Evolutionary conservation across 768 basidiomycete species (phyloP), one percentile per base, ranked within the genome.

Genomic region (Amyloporia xantha): DNA sequence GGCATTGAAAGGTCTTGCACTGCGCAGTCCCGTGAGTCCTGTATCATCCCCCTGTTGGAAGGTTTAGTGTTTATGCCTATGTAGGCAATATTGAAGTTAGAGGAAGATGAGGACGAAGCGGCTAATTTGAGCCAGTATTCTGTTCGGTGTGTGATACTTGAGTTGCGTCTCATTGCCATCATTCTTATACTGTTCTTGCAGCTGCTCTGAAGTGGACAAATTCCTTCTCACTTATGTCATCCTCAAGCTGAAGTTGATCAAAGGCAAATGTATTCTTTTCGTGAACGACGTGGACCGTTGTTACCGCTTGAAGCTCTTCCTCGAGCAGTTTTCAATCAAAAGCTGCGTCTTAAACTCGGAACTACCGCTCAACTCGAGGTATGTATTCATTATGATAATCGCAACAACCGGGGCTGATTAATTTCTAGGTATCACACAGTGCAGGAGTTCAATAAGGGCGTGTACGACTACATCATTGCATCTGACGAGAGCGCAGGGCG

Each of bases 381-480:
- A 44, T 24, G 60, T 42, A 23, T 5, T 5, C 13, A 23, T 44
- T 2, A 20, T 23, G n/a, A n/a, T 33, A 15, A 28, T 36, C 15
- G 7, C 15, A 15, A 33, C 30, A 33, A 33, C n/a, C 15, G 10
- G 37, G 9, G 30, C 55, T 59, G 24, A 61, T 41, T 40, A 12
- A 23, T 5, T 3, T 1, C 19, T 12, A 92, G 91, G 66, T 96
- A 93, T 60, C 96, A 99, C 60, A 86, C 86, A 1, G 96, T 99
- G 1, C 94, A 99, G 59, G 96, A 97, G 66, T 99, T 99, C 62
- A 99, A 99, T 67, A 89, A 91, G 58, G 96, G 96, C 2, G 91
- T 96, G 6, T 98, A 97, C 59, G 93, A 99, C 63, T 97, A 98
- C 64, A 92, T 98, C 54, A 96, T 99, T 47, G 96, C 96, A 1